Base-by-base conservation (phyloP, 345 rosid genomes). In the Sonneratia caseolaris region DNA sequence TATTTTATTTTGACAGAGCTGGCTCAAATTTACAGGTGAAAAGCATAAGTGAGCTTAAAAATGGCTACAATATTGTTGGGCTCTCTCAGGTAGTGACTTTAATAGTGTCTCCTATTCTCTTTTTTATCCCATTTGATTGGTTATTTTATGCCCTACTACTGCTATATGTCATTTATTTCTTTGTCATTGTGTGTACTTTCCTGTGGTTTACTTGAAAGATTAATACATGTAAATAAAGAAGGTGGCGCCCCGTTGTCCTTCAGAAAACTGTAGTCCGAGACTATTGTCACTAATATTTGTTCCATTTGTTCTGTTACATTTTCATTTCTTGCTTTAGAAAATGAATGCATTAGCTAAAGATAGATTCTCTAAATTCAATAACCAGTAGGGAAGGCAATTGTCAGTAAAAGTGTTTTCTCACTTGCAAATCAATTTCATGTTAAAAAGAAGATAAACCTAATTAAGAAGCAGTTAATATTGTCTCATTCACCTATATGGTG, bases 61-160 rank as follows among this genome's bases (percentile, higher is more conserved):
- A 81, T 19, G 91, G 98, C 74, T 93, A 85, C 83, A 90, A 84
- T 79, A 78, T 93, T 7, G 89, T 93, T 43, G 97, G 97, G 79
- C 93, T 90, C 72, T 93, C 98, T 85, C 98, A 89, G 93, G 91
- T 88, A 72, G 71, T 75, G 59, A 8, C 32, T 12, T 47, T 53
- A 42, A 21, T 68, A 53, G 8, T 68, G 70, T 12, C 27, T 21
- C 18, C 32, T 18, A 45, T 32, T 37, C 59, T n/a, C 13, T 66
- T 27, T 48, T 3, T 36, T 64, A 37, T 49, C 37, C 3, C n/a
- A 55, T 55, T 4, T 2, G 3, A 55, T 55, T 55, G 59, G 6
- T 55, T 55, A 18, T 5, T 21, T 55, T 55, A 55, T 55, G 21
- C 59, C 8, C 43, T 40, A 40, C 9, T 40, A 40, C 32, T 27